Conservation (phyloP, 805 yeast genomes). For the Zygosaccharomyces kombuchaensis region DNA sequence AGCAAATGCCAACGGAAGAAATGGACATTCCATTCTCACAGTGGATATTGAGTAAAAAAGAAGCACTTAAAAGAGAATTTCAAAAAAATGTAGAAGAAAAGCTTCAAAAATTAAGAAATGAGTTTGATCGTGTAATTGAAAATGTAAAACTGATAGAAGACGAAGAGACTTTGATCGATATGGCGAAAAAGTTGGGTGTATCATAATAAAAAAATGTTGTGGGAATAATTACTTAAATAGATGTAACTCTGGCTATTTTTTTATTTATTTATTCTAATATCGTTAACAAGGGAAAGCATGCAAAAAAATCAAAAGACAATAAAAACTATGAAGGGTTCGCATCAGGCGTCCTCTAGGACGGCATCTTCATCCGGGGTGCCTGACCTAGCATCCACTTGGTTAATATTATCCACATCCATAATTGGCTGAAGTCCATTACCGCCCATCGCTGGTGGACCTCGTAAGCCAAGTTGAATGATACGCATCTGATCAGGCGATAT, state of each 20-base stretch:
- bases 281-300: background rate
- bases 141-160: constrained; percentile 14
- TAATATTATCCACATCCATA: constrained; percentile 10
- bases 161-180: constrained; percentile 14
- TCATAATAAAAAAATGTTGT: background rate
- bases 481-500: constrained; percentile 27
- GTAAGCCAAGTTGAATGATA: constrained; percentile 25
- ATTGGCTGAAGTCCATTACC: constrained; percentile 14
- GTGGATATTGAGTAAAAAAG: constrained; percentile 56
- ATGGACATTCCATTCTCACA: constrained; percentile 63
- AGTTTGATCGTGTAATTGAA: constrained; percentile 16
- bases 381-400: constrained; percentile 21
- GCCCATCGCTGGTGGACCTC: constrained; percentile 17
- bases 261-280: background rate
- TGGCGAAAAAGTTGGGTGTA: constrained; percentile 15
- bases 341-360: constrained; percentile 17
- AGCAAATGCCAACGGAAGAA: constrained; percentile 66
- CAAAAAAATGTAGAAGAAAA: constrained; percentile 50
- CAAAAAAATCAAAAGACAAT: background rate
- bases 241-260: background rate
- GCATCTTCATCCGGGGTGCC: constrained; percentile 31
- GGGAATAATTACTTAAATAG: background rate
- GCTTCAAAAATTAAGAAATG: constrained; percentile 37
- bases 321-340: background rate
- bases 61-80: constrained; percentile 45